phyloP scores from a whole-genome alignment of 352 stramenopile genomes.

The Pythium apleroticum region DNA sequence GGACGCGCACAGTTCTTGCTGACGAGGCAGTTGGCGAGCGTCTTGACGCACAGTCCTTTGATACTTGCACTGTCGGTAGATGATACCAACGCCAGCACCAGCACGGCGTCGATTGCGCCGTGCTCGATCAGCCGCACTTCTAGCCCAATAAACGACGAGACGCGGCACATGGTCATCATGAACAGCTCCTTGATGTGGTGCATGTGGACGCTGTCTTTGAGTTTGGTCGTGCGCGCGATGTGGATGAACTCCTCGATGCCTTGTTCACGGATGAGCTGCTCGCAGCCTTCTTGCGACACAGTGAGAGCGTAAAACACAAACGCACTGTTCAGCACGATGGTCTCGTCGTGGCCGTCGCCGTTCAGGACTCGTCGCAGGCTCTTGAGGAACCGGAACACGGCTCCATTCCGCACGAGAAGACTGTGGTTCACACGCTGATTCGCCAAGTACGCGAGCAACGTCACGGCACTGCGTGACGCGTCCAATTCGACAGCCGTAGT shows the following conservation, averaged over 20 bases:
- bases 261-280: conserved; percentile 70
- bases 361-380: conserved; percentile 42
- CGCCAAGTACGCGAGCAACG: conserved; percentile 61
- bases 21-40: conserved; percentile 73
- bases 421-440: conserved; percentile 54
- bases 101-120: conserved; percentile 62
- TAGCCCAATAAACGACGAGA: conserved; percentile 64
- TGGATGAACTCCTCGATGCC: conserved; percentile 72
- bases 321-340: conserved; percentile 65
- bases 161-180: conserved; percentile 63
- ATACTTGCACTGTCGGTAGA: conserved; percentile 56
- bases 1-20: conserved; percentile 61
- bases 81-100: conserved; percentile 73
- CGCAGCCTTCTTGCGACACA: conserved; percentile 61
- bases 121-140: conserved; percentile 70
- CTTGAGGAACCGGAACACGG: conserved; percentile 59
- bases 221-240: conserved; percentile 45
- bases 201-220: conserved; percentile 32
- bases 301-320: conserved; percentile 71
- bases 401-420: conserved; percentile 51
- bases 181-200: conserved; percentile 65
- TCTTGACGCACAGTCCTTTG: conserved; percentile 75
- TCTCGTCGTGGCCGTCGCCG: conserved; percentile 28
- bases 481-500: conserved; percentile 3
- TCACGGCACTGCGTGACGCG: conserved; percentile 46